Evolutionary conservation across 768 basidiomycete species (phyloP).

Genomic region (Hygrophorus russula): DNA sequence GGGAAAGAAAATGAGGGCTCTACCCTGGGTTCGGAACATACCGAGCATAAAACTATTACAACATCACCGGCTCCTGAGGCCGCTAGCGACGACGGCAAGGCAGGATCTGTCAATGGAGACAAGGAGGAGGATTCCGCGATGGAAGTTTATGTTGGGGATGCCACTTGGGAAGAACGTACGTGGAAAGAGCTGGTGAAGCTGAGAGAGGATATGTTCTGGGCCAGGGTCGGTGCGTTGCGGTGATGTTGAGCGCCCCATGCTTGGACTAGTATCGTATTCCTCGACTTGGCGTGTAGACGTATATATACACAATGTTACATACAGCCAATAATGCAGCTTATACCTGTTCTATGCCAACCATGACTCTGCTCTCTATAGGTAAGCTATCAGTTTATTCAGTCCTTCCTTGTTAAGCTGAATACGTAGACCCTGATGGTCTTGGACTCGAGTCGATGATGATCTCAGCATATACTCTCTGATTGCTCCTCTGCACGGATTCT

Average conservation of each 20-base stretch:
- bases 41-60: too few species aligned
- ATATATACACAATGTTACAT: too few species aligned
- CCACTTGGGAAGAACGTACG: slow-evolving; percentile 77
- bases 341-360: too few species aligned
- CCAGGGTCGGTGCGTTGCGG: slow-evolving; percentile 45
- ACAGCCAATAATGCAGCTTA: too few species aligned
- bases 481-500: slow-evolving; percentile 55
- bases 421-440: too few species aligned
- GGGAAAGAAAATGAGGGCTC: not conserved
- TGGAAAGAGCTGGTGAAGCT: slow-evolving; percentile 71
- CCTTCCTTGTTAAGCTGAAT: too few species aligned
- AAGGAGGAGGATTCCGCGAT: slow-evolving; percentile 15
- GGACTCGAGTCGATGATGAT: too few species aligned
- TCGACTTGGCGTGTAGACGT: too few species aligned
- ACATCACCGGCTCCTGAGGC: not conserved
- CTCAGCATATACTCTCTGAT: slow-evolving; percentile 43
- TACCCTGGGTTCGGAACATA: too few species aligned
- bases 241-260: not conserved
- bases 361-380: too few species aligned
- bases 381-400: too few species aligned
- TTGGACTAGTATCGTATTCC: too few species aligned
- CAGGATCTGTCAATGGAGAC: slow-evolving; percentile 2
- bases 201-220: slow-evolving; percentile 83
- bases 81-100: slow-evolving; percentile 8
- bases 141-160: slow-evolving; percentile 46